These are phyloP conservation scores for Irpex sp. DNA, from an alignment of 1,284 basidiomycete species.

Conservation along the genomic window DNA sequence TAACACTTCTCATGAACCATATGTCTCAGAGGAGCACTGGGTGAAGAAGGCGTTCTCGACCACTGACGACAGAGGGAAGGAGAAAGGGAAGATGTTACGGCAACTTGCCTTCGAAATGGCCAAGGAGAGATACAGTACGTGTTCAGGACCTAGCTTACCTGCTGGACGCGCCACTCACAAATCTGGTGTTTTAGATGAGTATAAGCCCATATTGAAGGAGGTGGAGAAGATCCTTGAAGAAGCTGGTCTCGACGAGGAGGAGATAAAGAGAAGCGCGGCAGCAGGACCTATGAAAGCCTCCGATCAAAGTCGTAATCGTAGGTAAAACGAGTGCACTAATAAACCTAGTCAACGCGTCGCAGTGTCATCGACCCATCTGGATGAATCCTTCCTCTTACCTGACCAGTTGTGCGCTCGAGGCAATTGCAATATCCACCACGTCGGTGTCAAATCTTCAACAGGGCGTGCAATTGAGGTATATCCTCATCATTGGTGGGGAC, in stretches of 20 bases:
- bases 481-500: no score
- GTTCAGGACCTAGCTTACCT: not conserved
- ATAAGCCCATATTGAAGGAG: constrained; percentile 78
- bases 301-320: constrained; percentile 53
- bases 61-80: constrained; percentile 52
- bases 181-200: constrained; percentile 41
- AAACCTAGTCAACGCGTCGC: no score
- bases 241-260: constrained; percentile 85
- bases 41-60: constrained; percentile 61
- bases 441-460: no score
- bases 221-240: constrained; percentile 84
- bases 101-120: constrained; percentile 78
- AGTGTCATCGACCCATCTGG: no score
- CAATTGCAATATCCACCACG: no score
- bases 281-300: constrained; percentile 31
- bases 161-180: constrained; percentile 10
- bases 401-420: no score
- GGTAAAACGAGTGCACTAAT: constrained; percentile 16
- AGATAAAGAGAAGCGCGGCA: constrained; percentile 57
- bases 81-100: constrained; percentile 78
- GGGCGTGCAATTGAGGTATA: no score
- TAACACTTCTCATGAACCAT: not conserved
- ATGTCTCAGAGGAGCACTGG: constrained; percentile 71
- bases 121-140: constrained; percentile 58
- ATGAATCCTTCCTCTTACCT: no score